phyloP scores from a whole-genome alignment of 2,329 filamentous ascomycete species.

The Pseudogymnoascus sp. region DNA sequence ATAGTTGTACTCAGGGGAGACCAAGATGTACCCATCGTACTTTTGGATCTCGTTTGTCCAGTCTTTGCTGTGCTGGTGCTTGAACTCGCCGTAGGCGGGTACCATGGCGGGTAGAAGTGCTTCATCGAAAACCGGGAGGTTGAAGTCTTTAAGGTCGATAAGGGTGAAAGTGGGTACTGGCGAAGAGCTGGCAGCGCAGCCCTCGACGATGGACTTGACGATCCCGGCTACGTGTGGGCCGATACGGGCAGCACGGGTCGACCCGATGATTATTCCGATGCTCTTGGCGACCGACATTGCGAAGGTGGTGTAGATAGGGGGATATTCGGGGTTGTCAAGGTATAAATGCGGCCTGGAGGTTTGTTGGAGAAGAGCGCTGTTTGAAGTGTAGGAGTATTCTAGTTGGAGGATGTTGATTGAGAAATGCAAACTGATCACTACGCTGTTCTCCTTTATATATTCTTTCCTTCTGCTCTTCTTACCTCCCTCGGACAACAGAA shows the following conservation, averaged over 20 bases:
- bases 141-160: conserved; percentile 32
- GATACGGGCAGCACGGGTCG: conserved; percentile 28
- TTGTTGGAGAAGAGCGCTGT: neutral
- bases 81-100: conserved; percentile 30
- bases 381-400: neutral
- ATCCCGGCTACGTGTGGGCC: conserved; percentile 30
- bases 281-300: neutral
- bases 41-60: conserved; percentile 38
- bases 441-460: neutral
- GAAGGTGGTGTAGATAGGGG: neutral
- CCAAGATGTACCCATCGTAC: conserved; percentile 40
- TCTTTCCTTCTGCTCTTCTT: neutral
- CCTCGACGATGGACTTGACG: conserved; percentile 25
- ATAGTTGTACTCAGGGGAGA: conserved; percentile 49
- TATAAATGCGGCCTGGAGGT: neutral
- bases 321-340: neutral
- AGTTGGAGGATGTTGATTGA: neutral
- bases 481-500: neutral
- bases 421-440: neutral
- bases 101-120: conserved; percentile 31
- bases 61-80: conserved; percentile 33
- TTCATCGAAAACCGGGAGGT: conserved; percentile 40
- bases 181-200: conserved; percentile 14
- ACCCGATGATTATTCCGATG: conserved; percentile 30
- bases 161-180: conserved; percentile 20